Percentiles rank a stretch among this genome's conserved stretches.
These are phyloP conservation scores for Tolypocladium ovalisporum DNA, from an alignment of 2,329 filamentous ascomycete species.

Conservation along the genomic window DNA sequence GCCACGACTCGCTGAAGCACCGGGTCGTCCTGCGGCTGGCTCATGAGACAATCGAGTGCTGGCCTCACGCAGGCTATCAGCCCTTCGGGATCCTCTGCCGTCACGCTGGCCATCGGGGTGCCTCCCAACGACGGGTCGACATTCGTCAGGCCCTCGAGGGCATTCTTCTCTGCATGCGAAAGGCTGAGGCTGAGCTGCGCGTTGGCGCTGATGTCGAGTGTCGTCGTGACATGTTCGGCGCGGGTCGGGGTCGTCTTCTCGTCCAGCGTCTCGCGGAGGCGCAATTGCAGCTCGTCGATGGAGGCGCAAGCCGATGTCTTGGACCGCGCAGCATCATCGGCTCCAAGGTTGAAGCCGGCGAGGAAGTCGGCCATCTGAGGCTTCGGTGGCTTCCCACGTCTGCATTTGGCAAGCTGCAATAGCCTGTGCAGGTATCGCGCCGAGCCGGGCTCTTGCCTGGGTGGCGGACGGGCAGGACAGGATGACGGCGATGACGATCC, in stretches of 20 bases:
- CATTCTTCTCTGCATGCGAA: conserved; percentile 24
- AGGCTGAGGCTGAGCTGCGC: conserved; percentile 30
- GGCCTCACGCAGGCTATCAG: conserved; percentile 26
- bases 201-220: conserved; percentile 33
- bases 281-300: conserved; percentile 33
- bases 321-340: conserved; percentile 10
- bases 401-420: conserved; percentile 6
- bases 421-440: conserved; percentile 7
- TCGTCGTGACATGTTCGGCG: conserved; percentile 37
- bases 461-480: neutral
- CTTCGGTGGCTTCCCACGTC: conserved; percentile 1
- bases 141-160: conserved; percentile 18
- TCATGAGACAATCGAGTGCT: conserved; percentile 33
- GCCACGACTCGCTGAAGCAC: conserved; percentile 37
- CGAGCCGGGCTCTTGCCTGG: conserved; percentile 9
- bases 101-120: conserved; percentile 7
- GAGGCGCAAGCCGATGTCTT: conserved; percentile 18
- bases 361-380: conserved; percentile 26
- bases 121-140: conserved; percentile 24
- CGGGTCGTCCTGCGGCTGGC: conserved; percentile 38
- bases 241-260: conserved; percentile 34
- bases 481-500: conserved; percentile 1
- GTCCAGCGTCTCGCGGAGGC: conserved; percentile 29
- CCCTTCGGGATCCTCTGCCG: conserved; percentile 4
- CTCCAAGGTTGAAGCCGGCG: conserved; percentile 21